Evolutionary conservation across 805 yeast genomes (phyloP).

Genomic region (Monosporozyma aquatica): DNA sequence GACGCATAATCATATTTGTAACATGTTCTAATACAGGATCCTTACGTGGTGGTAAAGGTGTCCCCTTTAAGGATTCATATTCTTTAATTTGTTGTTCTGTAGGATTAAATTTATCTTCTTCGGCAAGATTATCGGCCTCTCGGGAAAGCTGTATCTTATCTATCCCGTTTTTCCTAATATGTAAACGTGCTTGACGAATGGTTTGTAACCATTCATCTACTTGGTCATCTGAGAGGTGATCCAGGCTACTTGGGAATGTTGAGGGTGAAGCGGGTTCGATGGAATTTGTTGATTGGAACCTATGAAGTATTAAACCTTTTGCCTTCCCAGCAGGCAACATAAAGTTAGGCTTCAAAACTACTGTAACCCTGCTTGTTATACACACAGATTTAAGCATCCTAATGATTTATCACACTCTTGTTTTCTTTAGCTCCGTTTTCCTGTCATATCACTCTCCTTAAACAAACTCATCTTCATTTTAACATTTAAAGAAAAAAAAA

Average conservation of each 20-base stretch:
- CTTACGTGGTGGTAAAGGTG: constrained; percentile 48
- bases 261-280: neutral
- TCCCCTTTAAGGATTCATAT: constrained; percentile 38
- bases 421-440: too few relatives aligned
- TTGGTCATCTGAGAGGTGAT: constrained; percentile 27
- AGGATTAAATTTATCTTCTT: constrained; percentile 40
- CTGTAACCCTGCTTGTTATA: too few relatives aligned
- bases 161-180: constrained; percentile 33
- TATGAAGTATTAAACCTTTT: neutral
- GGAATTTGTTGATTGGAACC: neutral
- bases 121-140: constrained; percentile 27
- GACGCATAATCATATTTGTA: constrained; percentile 82
- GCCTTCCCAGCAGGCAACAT: neutral
- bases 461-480: too few relatives aligned
- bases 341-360: too few relatives aligned
- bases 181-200: constrained; percentile 31
- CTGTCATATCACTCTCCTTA: too few relatives aligned
- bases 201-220: constrained; percentile 37
- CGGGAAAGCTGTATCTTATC: constrained; percentile 35
- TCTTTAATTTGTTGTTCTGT: constrained; percentile 56
- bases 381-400: too few relatives aligned
- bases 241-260: neutral
- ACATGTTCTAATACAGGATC: constrained; percentile 73
- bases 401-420: too few relatives aligned
- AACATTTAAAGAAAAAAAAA: too few relatives aligned